Conservation (phyloP, 2,329 filamentous ascomycete species). For the Blastomyces percursus region DNA sequence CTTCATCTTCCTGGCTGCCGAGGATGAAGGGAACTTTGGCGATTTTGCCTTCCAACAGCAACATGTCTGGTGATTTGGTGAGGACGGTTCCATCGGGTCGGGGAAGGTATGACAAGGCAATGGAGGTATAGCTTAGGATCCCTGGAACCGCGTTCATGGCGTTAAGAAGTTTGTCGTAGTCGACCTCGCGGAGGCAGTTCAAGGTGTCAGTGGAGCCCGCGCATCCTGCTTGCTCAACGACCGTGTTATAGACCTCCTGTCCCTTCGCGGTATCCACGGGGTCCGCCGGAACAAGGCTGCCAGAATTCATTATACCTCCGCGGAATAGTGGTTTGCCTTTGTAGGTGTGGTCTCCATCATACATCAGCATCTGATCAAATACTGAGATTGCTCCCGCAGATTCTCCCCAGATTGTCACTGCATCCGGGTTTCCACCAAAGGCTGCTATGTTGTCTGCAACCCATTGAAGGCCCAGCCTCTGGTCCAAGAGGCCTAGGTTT, state of each 20-base stretch:
- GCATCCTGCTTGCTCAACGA: constrained; percentile 40
- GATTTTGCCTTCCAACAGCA: constrained; percentile 44
- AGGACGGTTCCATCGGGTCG: constrained; percentile 58
- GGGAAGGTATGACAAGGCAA: constrained; percentile 63
- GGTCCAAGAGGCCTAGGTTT: constrained; percentile 63
- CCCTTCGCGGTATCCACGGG: constrained; percentile 55
- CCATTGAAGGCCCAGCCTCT: constrained; percentile 63
- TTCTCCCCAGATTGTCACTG: constrained; percentile 71
- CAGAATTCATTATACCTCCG: constrained; percentile 67
- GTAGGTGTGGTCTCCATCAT: constrained; percentile 61
- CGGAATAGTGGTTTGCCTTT: constrained; percentile 66
- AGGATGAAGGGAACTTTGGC: constrained; percentile 54
- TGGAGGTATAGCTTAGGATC: constrained; percentile 54
- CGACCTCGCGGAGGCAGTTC: constrained; percentile 37
- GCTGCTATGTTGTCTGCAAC: constrained; percentile 63
- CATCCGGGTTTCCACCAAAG: constrained; percentile 69
- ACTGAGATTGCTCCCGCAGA: constrained; percentile 62
- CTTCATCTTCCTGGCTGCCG: constrained; percentile 71
- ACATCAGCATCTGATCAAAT: constrained; percentile 64
- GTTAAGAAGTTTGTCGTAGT: constrained; percentile 42
- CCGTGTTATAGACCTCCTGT: constrained; percentile 45
- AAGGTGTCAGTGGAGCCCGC: constrained; percentile 33
- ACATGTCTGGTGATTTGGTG: constrained; percentile 50
- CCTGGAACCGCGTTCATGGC: constrained; percentile 61
- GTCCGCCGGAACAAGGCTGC: constrained; percentile 50